Conservation (phyloP, 2,329 filamentous ascomycete species). For the Phaeoacremonium minimum region DNA sequence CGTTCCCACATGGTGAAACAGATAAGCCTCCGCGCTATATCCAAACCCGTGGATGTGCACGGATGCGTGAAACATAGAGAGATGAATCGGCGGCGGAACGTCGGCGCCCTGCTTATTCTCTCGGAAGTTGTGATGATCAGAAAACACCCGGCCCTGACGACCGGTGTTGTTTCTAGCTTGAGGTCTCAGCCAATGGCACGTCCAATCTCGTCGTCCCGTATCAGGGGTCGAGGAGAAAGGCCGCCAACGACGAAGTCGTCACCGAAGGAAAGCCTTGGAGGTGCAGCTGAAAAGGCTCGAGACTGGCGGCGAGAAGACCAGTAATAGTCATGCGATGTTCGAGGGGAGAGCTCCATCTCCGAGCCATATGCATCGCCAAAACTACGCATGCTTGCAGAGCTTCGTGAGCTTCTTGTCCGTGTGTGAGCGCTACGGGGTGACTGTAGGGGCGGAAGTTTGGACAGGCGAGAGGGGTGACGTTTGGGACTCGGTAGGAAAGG, state of each 20-base stretch:
- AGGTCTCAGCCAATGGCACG: conserved; percentile 46
- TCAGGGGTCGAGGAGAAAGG: conserved; percentile 43
- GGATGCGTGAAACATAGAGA: too few species aligned
- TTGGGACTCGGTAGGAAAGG: conserved; percentile 52
- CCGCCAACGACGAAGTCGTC: conserved; percentile 40
- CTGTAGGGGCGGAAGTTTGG: conserved; percentile 36
- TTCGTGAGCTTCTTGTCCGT: conserved; percentile 41
- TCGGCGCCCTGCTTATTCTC: too few species aligned
- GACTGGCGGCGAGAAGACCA: conserved; percentile 17
- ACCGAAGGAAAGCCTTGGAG: conserved; percentile 38
- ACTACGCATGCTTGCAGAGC: conserved; percentile 36
- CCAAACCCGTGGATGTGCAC: too few species aligned
- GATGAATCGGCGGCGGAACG: too few species aligned
- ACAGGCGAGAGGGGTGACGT: conserved; percentile 48
- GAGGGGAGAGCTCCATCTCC: conserved; percentile 28
- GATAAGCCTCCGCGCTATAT: too few species aligned
- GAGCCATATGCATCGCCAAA: conserved; percentile 26
- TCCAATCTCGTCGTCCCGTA: conserved; percentile 45
- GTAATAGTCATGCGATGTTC: conserved; percentile 26
- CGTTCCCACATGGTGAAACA: too few species aligned
- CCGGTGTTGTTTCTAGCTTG: too few species aligned
- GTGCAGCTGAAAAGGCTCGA: conserved; percentile 38
- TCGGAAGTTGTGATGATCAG: too few species aligned
- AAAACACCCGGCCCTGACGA: too few species aligned
- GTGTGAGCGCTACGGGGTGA: conserved; percentile 30